Conservation (phyloP, 495 filamentous ascomycete genomes). For the Neurospora intermedia region DNA sequence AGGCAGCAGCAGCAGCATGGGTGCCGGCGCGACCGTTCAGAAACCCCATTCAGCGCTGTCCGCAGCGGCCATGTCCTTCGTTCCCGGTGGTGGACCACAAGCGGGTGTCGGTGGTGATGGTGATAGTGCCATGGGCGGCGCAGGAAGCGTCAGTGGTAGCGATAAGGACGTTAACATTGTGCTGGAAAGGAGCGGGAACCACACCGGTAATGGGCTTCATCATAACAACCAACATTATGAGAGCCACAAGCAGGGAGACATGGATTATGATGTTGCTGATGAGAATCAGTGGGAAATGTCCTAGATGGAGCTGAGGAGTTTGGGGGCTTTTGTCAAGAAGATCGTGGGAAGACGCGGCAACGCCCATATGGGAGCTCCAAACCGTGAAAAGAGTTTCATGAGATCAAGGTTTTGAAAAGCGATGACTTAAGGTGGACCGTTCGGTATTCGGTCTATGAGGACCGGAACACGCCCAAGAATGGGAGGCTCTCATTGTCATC, state of each 20-base stretch:
- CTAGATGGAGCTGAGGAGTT: neutral
- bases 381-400: neutral
- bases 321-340: neutral
- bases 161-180: conserved; percentile 27
- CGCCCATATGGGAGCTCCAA: no score
- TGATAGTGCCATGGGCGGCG: neutral
- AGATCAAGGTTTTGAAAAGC: neutral
- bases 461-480: neutral
- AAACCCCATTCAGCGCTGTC: neutral
- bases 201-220: neutral
- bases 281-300: conserved; percentile 29
- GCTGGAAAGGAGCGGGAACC: conserved; percentile 12
- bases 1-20: neutral
- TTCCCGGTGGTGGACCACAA: neutral
- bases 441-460: neutral
- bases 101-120: neutral
- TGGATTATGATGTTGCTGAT: conserved; percentile 37
- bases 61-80: neutral
- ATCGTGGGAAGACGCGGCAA: neutral
- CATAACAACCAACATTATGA: conserved; percentile 3
- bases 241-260: conserved; percentile 15
- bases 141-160: conserved; percentile 4
- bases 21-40: neutral
- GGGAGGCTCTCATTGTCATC: neutral
- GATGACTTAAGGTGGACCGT: neutral